Conservation (phyloP, 495 filamentous ascomycete species). For the Penicillium ochrochloron region DNA sequence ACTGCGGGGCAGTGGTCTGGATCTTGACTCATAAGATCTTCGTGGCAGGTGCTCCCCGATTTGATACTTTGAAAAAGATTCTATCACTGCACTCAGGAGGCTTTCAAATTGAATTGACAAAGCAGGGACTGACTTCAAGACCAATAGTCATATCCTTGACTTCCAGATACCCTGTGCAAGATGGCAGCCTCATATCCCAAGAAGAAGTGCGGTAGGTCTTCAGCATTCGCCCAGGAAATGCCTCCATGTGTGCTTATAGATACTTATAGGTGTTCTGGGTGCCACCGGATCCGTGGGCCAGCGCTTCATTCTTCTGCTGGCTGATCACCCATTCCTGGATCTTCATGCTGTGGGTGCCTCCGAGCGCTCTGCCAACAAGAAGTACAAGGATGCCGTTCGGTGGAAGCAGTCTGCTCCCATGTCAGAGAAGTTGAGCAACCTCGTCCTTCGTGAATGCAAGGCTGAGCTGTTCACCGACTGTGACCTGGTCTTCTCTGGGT, state of each 20-base stretch:
- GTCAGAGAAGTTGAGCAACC: conserved; percentile 64
- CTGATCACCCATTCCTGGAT: conserved; percentile 75
- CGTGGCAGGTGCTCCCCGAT: conserved; percentile 5
- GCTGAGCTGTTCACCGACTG: conserved; percentile 77
- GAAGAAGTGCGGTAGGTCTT: conserved; percentile 54
- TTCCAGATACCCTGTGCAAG: conserved; percentile 23
- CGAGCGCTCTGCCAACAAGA: conserved; percentile 76
- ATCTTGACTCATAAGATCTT: conserved; percentile 28
- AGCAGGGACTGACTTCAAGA: conserved; percentile 15
- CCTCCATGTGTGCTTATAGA: conserved; percentile 24
- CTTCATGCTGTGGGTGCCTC: conserved; percentile 82
- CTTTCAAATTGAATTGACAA: too few relatives aligned
- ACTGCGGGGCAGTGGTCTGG: conserved; percentile 25
- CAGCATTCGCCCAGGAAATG: neutral
- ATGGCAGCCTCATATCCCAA: conserved; percentile 45
- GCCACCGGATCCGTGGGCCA: conserved; percentile 79
- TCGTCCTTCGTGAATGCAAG: conserved; percentile 76
- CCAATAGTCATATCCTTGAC: neutral
- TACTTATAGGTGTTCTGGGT: conserved; percentile 45
- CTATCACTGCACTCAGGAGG: neutral
- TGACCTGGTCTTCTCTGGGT: conserved; percentile 87
- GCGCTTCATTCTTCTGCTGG: conserved; percentile 81
- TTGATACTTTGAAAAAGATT: conserved; percentile 8
- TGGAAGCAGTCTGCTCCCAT: conserved; percentile 86
- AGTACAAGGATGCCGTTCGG: conserved; percentile 78